Percentiles rank a stretch among this genome's conserved stretches.
These are phyloP conservation scores for Penicillium bovifimosum DNA, from an alignment of 495 filamentous ascomycete species.

Conservation along the genomic window DNA sequence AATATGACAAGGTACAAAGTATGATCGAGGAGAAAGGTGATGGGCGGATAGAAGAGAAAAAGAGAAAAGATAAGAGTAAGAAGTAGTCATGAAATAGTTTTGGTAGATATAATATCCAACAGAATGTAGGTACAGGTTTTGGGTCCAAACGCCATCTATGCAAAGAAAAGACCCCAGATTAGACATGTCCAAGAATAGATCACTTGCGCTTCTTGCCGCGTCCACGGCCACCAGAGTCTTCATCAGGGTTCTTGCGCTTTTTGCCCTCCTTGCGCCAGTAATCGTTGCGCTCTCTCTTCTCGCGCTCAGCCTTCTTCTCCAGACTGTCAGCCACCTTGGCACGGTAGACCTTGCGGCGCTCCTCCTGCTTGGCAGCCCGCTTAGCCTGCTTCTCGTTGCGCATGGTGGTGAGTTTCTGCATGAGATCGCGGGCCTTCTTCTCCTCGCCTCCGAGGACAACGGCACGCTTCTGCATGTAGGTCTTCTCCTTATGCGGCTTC, in stretches of 20 bases:
- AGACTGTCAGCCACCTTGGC: conserved; percentile 72
- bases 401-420: conserved; percentile 89
- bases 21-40: too few species aligned
- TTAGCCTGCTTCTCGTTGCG: conserved; percentile 86
- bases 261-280: conserved; percentile 93
- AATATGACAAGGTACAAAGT: too few species aligned
- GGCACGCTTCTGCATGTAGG: conserved; percentile 91
- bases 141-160: conserved; percentile 27
- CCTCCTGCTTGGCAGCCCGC: conserved; percentile 75
- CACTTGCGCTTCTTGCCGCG: conserved; percentile 63
- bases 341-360: conserved; percentile 68
- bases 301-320: conserved; percentile 75
- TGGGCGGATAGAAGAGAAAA: neutral
- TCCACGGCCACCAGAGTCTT: conserved; percentile 59
- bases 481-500: conserved; percentile 70
- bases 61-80: neutral
- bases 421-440: conserved; percentile 78
- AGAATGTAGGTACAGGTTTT: conserved; percentile 15
- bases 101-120: conserved; percentile 1
- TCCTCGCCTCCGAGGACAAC: conserved; percentile 82
- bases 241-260: conserved; percentile 68
- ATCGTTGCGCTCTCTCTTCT: conserved; percentile 87
- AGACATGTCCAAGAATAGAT: conserved; percentile 21
- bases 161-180: conserved; percentile 12
- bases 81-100: neutral